Base-by-base conservation (phyloP, 352 stramenopile genomes). In the Pythium monospermum region DNA sequence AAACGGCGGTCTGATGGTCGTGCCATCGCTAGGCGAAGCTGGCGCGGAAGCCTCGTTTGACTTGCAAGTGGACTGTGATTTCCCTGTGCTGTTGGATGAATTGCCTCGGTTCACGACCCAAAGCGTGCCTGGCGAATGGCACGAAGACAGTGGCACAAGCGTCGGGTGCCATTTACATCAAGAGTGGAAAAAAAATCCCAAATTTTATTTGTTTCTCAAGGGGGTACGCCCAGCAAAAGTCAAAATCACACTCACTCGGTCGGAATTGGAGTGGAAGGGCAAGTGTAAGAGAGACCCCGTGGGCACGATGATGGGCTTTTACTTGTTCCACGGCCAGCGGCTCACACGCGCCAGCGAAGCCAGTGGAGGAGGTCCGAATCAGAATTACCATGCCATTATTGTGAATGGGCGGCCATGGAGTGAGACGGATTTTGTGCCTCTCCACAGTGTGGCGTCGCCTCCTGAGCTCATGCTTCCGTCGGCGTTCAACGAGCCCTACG, bases 231-330 rank as follows among this genome's bases (percentile, higher is more conserved):
- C 79, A 6, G 75, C 74, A 3, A 86, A 78, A 38, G 81, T 94
- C 8, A 81, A 73, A 26, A 87, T 96, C 66, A 79, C 76, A 19
- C 67, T 96, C 31, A 84, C 79, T 8, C 73, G 85, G 2, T 87
- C 79, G 12, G 87, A 94, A 47, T 69, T 82, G 28, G 79, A 93
- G 61, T 96, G 87, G 87, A 78, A 75, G 28, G 58, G 56, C 22
- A 84, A 87, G 43, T 94, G 83, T 55, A 85, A 87, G 44, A 77
- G 78, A 10, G 87, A 96, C 60, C 68, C 73, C 0, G 84, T 96
- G 12, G 87, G 85, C 15, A 76, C 73, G 28, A 96, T 96, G 87
- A 92, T 96, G 55, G 87, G 87, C 13, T 96, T 96, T 50, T 96
- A 96, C 53, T 49, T 95, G 8, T 88, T 91, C 41, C 64, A 71